phyloP scores from a whole-genome alignment of 2,329 filamentous ascomycete species.

The Claviceps sp. region DNA sequence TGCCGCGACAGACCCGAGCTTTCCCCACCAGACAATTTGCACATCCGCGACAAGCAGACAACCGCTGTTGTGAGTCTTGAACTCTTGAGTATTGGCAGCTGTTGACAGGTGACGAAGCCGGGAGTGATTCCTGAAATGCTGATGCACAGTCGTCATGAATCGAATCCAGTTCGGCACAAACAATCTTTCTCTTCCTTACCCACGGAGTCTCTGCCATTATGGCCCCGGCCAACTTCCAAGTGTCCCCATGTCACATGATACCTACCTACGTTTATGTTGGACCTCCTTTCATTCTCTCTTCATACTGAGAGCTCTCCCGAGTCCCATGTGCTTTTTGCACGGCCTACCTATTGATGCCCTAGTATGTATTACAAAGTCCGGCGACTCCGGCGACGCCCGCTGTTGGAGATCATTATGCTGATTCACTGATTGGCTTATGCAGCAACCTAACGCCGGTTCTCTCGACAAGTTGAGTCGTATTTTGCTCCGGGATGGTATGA shows the following conservation, averaged over 20 bases:
- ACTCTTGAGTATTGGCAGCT: neutral
- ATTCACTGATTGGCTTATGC: too few relatives aligned
- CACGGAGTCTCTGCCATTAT: too few relatives aligned
- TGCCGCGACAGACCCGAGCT: slow-evolving; percentile 8
- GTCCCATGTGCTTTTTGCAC: neutral
- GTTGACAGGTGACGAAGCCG: neutral
- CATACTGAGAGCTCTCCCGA: neutral
- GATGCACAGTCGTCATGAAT: neutral
- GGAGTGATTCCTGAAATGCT: neutral
- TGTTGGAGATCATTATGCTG: neutral
- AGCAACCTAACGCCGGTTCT: neutral
- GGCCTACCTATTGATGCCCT: too few relatives aligned
- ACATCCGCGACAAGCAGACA: neutral
- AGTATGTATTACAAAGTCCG: too few relatives aligned
- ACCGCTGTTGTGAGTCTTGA: neutral
- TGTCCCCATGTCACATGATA: too few relatives aligned
- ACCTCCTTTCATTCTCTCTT: neutral
- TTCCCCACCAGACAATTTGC: neutral
- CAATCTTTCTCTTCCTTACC: too few relatives aligned
- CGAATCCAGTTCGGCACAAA: too few relatives aligned
- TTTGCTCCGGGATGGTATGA: neutral
- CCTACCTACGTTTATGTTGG: too few relatives aligned
- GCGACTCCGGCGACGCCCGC: neutral
- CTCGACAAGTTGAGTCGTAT: neutral
- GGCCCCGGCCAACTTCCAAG: too few relatives aligned